Evolutionary conservation across 331 rosid genomes (phyloP), one percentile per base, ranked within the genome.

Genomic region (Rosa hybrid): DNA sequence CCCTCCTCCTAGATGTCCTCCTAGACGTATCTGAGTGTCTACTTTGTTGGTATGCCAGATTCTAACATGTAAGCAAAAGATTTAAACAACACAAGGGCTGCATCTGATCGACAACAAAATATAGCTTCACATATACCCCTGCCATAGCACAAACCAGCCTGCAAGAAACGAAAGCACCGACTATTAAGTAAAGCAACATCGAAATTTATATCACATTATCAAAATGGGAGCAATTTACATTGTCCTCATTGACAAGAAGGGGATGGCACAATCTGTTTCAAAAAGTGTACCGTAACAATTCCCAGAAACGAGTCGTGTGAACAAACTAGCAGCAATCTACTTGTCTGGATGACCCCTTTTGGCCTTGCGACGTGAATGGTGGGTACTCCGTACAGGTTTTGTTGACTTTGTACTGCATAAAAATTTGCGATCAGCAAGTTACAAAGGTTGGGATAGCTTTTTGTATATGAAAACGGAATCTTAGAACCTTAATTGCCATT

Each of bases 261-360:
- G 16, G 13, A 0, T 1, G 17, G 50, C 12, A 10, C 48, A 18
- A 17, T 27, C 50, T 51, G 49, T 48, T 75, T 5, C 27, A 64
- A 73, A 34, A 54, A 78, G 48, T 81, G 86, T 88, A 87, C 80
- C 69, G 69, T 75, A 44, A 73, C 50, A 79, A 80, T 82, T 83
- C 53, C 83, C 77, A 64, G 45, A 12, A 68, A 84, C 80, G 46
- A 54, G 48, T 30, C 80, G 38, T 67, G 68, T 68, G 84, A 76
- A 60, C 78, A 77, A 80, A 67, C 78, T 34, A 18, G 72, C 17
- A 41, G 72, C 18, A 57, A 60, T 87, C 87, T 88, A 89, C 89
- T 88, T 82, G 84, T 87, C 96, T 44, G 94, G 70, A 89, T 90
- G 93, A 59, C 82, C 94, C 81, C 92, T 89, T 86, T 90, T 96